These are phyloP conservation scores for Gynochthodes officinalis DNA, from an alignment of 257 asterid genomes.

Conservation along the genomic window DNA sequence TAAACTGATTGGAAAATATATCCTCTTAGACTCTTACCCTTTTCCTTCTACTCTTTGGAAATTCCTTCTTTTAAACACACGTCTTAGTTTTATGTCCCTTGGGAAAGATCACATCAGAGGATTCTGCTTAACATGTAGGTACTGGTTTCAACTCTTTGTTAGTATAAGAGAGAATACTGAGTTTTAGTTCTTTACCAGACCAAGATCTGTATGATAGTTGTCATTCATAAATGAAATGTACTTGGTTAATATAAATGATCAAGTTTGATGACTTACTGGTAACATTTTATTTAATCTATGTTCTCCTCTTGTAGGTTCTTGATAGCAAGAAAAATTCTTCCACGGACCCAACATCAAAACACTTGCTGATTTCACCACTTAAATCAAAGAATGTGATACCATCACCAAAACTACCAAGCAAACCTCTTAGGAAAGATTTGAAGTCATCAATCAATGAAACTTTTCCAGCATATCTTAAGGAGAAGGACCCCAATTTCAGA, in stretches of 20 bases:
- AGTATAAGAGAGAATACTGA: background rate
- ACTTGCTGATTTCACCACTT: conserved; percentile 50
- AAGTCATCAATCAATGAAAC: conserved; percentile 36
- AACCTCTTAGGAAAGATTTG: conserved; percentile 33
- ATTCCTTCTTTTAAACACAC: background rate
- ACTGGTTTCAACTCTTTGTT: background rate
- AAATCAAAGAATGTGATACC: conserved; percentile 48
- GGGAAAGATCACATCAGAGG: background rate
- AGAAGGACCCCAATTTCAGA: conserved; percentile 39
- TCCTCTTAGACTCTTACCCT: background rate
- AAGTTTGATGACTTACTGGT: background rate
- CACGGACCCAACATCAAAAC: conserved; percentile 32
- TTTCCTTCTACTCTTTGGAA: background rate
- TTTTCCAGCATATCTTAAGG: conserved; percentile 40
- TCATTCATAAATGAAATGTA: background rate
- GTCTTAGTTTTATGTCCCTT: background rate
- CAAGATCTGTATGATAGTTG: background rate
- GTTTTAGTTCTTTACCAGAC: background rate
- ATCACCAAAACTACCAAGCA: conserved; percentile 48
- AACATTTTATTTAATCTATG: background rate
- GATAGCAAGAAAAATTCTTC: conserved; percentile 29
- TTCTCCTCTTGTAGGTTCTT: conserved; percentile 31
- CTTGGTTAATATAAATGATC: background rate
- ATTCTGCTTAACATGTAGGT: background rate
- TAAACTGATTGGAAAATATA: background rate